phyloP scores from a whole-genome alignment of 495 filamentous ascomycete species.

The Neurospora pannonica region DNA sequence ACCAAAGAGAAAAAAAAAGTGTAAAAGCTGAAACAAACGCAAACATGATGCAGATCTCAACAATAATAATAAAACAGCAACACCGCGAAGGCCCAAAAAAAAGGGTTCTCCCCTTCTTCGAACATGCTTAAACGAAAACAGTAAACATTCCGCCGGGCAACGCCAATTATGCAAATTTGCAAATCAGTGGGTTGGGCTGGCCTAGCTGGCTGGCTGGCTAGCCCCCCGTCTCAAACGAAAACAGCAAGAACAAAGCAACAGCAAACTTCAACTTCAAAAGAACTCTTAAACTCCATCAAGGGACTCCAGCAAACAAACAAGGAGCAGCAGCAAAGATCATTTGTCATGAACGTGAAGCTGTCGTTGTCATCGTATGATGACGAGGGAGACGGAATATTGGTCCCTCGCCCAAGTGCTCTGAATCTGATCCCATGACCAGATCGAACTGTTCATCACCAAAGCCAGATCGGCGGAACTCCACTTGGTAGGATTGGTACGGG shows the following conservation, averaged over 20 bases:
- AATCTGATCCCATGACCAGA: not conserved
- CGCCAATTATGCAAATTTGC: not conserved
- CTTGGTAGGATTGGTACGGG: not conserved
- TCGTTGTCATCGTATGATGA: not conserved
- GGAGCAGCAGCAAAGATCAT: not conserved
- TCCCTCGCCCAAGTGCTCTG: not conserved
- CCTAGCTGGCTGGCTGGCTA: not conserved
- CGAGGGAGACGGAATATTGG: not conserved
- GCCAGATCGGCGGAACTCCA: not conserved
- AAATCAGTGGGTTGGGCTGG: not conserved
- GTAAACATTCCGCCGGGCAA: not conserved
- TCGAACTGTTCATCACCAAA: not conserved
- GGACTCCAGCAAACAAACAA: not conserved
- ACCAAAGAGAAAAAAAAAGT: not conserved
- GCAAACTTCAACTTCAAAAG: not conserved
- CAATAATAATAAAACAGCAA: not conserved
- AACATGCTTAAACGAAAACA: not conserved
- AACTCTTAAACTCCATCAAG: not conserved
- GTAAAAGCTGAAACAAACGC: not conserved
- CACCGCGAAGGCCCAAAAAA: not conserved
- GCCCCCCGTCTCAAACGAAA: not conserved
- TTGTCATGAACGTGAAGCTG: not conserved
- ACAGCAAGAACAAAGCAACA: not conserved
- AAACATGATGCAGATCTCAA: not conserved
- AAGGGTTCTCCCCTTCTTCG: not conserved